A percentile compares a stretch with the other conserved stretches of the same genome.
These are phyloP conservation scores for Ephemerocybe angulata DNA, from an alignment of 768 basidiomycete genomes.

Conservation along the genomic window DNA sequence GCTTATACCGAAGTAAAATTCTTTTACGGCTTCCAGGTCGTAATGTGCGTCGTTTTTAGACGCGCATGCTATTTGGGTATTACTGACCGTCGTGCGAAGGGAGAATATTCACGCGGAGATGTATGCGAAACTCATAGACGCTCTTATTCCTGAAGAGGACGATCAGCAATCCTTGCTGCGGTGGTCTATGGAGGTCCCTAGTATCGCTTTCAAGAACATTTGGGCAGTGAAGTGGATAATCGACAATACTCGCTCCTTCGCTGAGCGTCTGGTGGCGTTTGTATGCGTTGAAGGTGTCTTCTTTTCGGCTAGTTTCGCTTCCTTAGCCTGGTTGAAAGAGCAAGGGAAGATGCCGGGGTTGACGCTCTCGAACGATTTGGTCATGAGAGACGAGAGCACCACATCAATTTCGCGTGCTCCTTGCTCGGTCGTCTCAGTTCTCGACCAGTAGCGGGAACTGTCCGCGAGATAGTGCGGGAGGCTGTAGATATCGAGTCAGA, in stretches of 20 bases:
- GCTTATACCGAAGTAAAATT: not conserved
- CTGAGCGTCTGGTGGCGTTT: conserved; percentile 31
- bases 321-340: conserved; percentile 84
- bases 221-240: not conserved
- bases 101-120: not conserved
- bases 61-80: not conserved
- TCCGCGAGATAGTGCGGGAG: not conserved
- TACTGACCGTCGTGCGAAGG: not conserved
- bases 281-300: conserved; percentile 83
- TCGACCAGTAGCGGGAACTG: not conserved
- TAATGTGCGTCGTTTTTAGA: not conserved
- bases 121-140: not conserved
- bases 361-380: conserved; percentile 82
- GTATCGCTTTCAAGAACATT: not conserved
- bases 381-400: conserved; percentile 79
- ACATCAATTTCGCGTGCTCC: conserved; percentile 78
- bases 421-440: conserved; percentile 37
- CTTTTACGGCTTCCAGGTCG: not conserved
- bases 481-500: conserved; percentile 2
- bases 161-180: not conserved
- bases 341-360: conserved; percentile 80
- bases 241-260: not conserved
- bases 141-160: not conserved
- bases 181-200: not conserved
- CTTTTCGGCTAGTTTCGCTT: conserved; percentile 74